A percentile compares a stretch with the other conserved stretches of the same genome.
phyloP scores from a whole-genome alignment of 805 yeast species.

The Starmerella gropengiesseri region DNA sequence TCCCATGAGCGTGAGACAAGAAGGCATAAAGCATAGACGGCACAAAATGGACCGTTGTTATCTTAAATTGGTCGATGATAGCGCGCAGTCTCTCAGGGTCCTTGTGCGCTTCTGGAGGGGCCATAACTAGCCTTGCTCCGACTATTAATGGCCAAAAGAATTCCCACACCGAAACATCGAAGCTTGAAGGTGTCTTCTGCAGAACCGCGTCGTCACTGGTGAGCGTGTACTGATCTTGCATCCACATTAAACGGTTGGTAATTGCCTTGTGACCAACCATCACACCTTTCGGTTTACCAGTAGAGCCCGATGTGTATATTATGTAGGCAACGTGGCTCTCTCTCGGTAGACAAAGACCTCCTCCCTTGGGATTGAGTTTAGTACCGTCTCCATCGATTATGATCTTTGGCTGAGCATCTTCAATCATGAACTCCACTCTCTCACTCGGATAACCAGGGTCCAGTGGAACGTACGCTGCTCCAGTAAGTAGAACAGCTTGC shows the following conservation, averaged over 20 bases:
- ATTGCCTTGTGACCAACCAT: constrained; percentile 33
- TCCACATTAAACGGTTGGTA: constrained; percentile 15
- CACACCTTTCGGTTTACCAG: constrained; percentile 79
- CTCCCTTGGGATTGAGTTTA: no score
- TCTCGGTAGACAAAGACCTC: no score
- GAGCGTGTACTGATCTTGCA: constrained; percentile 13
- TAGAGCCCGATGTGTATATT: constrained; percentile 80
- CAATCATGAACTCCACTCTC: constrained; percentile 11
- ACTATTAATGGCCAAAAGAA: constrained; percentile 16
- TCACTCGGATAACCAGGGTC: constrained; percentile 14
- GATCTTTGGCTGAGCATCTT: constrained; percentile 13
- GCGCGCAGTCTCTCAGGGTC: constrained; percentile 7
- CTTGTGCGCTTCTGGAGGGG: constrained; percentile 17
- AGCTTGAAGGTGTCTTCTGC: constrained; percentile 17
- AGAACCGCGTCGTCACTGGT: constrained; percentile 5
- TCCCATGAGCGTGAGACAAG: background rate
- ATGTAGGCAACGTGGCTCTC: constrained; percentile 59
- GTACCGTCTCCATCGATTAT: no score
- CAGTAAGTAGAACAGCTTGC: constrained; percentile 9
- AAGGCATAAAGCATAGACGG: constrained; percentile 17
- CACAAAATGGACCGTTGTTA: constrained; percentile 17
- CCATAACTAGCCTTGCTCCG: constrained; percentile 15
- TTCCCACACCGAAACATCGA: constrained; percentile 20
- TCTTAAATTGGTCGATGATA: background rate
- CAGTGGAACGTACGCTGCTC: constrained; percentile 15